phyloP scores from a whole-genome alignment of 75 land plant species.

The Cryptomeria japonica region DNA sequence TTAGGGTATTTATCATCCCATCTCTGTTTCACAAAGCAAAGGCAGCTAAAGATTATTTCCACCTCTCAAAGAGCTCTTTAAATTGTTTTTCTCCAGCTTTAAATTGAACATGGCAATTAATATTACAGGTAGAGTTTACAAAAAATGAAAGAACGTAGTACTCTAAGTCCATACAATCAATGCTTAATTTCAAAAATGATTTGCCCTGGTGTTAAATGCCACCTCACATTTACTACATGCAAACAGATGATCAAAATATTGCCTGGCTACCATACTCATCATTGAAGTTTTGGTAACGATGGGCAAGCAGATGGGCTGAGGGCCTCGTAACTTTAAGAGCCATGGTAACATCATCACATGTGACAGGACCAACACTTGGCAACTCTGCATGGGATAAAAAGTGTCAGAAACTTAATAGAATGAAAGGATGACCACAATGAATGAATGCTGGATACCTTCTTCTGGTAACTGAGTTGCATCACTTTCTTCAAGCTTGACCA shows the following conservation, averaged over 20 bases:
- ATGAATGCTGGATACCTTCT: slow-evolving; percentile 33
- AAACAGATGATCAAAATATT: slow-evolving; percentile 5
- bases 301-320: slow-evolving; percentile 89
- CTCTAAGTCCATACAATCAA: not conserved
- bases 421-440: not conserved
- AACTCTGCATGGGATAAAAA: slow-evolving; percentile 47
- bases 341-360: slow-evolving; percentile 57
- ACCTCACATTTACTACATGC: not conserved
- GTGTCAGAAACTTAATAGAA: not conserved
- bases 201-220: not conserved
- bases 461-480: slow-evolving; percentile 38
- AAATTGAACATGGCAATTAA: not conserved
- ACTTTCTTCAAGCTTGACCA: slow-evolving; percentile 69
- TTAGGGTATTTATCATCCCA: not conserved
- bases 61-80: not conserved
- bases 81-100: not conserved
- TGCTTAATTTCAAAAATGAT: not conserved
- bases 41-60: not conserved
- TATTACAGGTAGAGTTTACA: not conserved
- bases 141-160: not conserved
- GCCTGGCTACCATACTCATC: slow-evolving; percentile 88
- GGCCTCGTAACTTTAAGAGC: slow-evolving; percentile 93
- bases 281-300: slow-evolving; percentile 88
- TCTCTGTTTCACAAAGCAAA: not conserved
- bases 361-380: slow-evolving; percentile 82